Evolutionary conservation across 2,329 filamentous ascomycete genomes (phyloP), one percentile per base, ranked within the genome.

Genomic region (Madurella mycetomatis): DNA sequence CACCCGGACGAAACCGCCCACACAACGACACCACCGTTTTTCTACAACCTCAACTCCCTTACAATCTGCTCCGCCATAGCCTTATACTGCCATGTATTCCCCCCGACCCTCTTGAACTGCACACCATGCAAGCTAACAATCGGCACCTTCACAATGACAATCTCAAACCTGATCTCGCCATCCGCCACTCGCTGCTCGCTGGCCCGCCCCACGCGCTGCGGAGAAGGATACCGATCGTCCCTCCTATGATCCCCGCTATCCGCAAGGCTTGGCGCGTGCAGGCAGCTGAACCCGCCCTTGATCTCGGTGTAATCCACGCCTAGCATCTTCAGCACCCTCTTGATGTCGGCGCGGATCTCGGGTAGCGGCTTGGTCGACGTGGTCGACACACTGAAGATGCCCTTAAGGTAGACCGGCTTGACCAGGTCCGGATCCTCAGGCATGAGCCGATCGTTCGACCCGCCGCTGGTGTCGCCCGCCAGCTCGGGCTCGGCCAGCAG

Each of bases 61-160:
- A 99, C 76, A 65, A 99, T 96, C 65, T 91, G 91, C 72, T 96
- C 92, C 37, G 94, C 94, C 91, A 97, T 95, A 67, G 90, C 92
- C 77, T 96, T 96, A 75, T 95, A 99, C 71, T 96, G 92, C 92
- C 92, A 97, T 55, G 94, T 97, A 56, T 95, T 92, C 37, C 94
- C 92, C 54, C 89, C 84, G 62, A 97, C 86, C 68, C 94, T 91
- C 79, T 99, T 99, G 77, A 99, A 99, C 70, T 97, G 94, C 58
- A 99, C 92, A 47, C 94, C 94, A 67, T 99, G 92, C 54, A 99
- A 74, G 41, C 88, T 91, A 57, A 99, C 84, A 49, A 99, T 76
- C 12, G 94, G 94, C 25, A 99, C 91, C 73, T 99, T 99, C 69
- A 99, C 94, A 63, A 99, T 94, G 62, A 96, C 85, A 59, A 97